phyloP scores from a whole-genome alignment of 768 basidiomycete species.

The Russula vinacea region DNA sequence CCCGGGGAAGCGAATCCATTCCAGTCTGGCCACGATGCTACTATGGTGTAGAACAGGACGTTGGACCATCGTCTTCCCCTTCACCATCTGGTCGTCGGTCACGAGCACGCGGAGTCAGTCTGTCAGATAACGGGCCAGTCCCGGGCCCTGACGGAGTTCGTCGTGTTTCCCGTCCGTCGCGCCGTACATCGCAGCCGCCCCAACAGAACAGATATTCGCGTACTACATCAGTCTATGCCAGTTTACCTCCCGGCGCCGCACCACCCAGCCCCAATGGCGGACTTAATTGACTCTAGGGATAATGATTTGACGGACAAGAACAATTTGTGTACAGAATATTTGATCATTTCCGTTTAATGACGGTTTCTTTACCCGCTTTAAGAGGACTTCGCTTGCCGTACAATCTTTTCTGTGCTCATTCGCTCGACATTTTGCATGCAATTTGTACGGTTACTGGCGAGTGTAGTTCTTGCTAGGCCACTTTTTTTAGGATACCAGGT shows the following conservation, averaged over 20 bases:
- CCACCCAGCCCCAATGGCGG: slow-evolving; percentile 36
- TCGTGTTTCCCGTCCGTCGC: slow-evolving; percentile 62
- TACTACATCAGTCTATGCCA: slow-evolving; percentile 42
- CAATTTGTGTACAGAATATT: slow-evolving; percentile 17
- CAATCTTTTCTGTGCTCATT: slow-evolving; percentile 13
- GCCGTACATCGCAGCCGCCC: slow-evolving; percentile 58
- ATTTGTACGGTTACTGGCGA: neutral
- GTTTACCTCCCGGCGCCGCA: slow-evolving; percentile 74
- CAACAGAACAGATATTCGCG: slow-evolving; percentile 70
- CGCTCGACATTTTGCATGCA: slow-evolving; percentile 2
- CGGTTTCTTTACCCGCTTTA: slow-evolving; percentile 12
- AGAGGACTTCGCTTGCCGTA: slow-evolving; percentile 12
- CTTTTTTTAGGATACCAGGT: slow-evolving; percentile 19
- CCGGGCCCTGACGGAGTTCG: slow-evolving; percentile 75
- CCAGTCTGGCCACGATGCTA: slow-evolving; percentile 13
- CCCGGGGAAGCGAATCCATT: slow-evolving; percentile 15
- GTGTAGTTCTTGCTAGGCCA: slow-evolving; percentile 4
- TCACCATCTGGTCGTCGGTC: slow-evolving; percentile 18
- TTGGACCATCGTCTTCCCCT: neutral
- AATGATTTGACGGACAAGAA: slow-evolving; percentile 17
- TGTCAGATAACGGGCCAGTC: slow-evolving; percentile 83
- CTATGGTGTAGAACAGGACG: slow-evolving; percentile 13
- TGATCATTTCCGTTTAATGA: slow-evolving; percentile 25
- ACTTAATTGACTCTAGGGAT: neutral
- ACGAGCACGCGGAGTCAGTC: slow-evolving; percentile 59